A percentile compares a stretch with the other conserved stretches of the same genome.
phyloP scores from a whole-genome alignment of 768 basidiomycete species.

The Guyanaporus albipodus region DNA sequence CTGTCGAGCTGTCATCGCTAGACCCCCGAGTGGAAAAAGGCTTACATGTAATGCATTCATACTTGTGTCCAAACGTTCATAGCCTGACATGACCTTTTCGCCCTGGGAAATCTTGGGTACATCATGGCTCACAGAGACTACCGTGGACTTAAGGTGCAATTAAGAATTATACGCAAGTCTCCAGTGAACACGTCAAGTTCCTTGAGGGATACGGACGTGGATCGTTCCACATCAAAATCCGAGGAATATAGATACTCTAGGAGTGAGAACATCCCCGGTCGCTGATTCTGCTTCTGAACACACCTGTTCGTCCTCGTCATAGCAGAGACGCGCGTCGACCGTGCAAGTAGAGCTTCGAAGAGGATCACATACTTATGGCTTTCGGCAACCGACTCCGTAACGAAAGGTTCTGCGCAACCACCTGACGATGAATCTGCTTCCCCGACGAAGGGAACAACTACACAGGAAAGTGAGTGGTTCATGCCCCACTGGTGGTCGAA shows the following conservation, averaged over 20 bases:
- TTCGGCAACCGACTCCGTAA: neutral
- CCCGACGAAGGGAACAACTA: neutral
- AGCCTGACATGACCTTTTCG: neutral
- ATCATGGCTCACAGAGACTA: conserved; percentile 54
- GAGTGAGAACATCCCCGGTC: conserved; percentile 6
- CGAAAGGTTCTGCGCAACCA: neutral
- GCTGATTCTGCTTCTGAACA: neutral
- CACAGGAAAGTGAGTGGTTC: conserved; percentile 9
- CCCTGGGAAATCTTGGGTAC: neutral
- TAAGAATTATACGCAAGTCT: conserved; percentile 45
- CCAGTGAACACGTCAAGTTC: conserved; percentile 1
- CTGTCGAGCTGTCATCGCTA: conserved; percentile 24
- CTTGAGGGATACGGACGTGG: neutral
- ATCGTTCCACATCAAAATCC: neutral
- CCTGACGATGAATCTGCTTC: neutral
- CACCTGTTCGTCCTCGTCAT: neutral
- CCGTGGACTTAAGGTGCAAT: conserved; percentile 63
- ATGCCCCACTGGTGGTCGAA: too few species aligned
- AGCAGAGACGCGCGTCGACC: neutral
- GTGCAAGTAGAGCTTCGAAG: neutral
- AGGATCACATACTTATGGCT: neutral
- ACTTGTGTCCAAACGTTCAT: neutral
- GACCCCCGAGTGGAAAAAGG: conserved; percentile 60
- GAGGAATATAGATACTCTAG: neutral
- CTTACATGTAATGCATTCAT: conserved; percentile 27